Percentiles rank a stretch among this genome's conserved stretches.
These are phyloP conservation scores for Tylopilus intermedius DNA, from an alignment of 768 basidiomycete genomes.

Conservation along the genomic window DNA sequence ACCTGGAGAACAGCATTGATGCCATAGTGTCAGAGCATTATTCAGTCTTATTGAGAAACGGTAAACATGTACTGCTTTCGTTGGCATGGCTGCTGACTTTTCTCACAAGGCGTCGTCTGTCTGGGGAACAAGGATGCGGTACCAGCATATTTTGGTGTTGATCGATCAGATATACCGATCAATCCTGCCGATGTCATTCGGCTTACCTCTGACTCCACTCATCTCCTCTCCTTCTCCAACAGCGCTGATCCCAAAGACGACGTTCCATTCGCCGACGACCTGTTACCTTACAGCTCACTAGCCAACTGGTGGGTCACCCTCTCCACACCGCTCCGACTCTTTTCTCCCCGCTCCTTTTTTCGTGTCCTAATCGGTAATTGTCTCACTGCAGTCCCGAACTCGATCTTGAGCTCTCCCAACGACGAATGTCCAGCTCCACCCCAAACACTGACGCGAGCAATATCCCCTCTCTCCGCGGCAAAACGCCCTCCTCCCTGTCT, in stretches of 20 bases:
- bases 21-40: no score
- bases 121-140: no score
- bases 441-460: constrained; percentile 57
- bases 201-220: background rate
- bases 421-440: constrained; percentile 78
- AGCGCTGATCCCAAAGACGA: constrained; percentile 40
- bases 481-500: constrained; percentile 48
- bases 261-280: constrained; percentile 40
- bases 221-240: constrained; percentile 9
- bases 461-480: constrained; percentile 55
- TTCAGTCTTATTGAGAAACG: no score
- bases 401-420: constrained; percentile 48
- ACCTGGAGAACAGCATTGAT: no score
- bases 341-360: constrained; percentile 10
- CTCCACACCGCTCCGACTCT: constrained; percentile 15
- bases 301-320: constrained; percentile 40
- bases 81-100: no score
- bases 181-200: no score
- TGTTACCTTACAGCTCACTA: constrained; percentile 43
- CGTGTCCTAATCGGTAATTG: constrained; percentile 10
- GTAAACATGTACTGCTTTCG: no score
- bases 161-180: no score
- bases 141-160: no score
- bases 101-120: no score
- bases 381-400: constrained; percentile 34